A percentile compares a stretch with the other conserved stretches of the same genome.
Evolutionary conservation across 495 filamentous ascomycete species (phyloP).

Genomic region (Tuber melanosporum): DNA sequence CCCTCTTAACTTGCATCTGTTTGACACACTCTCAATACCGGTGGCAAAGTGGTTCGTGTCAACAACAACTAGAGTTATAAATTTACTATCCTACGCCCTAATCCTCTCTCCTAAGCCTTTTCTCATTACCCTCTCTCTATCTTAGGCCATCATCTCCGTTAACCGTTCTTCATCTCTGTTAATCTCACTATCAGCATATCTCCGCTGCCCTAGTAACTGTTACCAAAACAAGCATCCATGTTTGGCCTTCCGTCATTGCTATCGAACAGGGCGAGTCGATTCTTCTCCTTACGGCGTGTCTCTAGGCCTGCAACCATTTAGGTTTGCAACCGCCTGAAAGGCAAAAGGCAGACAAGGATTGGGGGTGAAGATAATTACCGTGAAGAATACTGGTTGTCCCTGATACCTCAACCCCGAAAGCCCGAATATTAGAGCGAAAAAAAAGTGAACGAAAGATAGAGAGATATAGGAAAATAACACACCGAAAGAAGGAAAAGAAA

Average conservation of each 20-base stretch:
- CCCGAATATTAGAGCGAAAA: neutral
- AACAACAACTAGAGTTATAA: neutral
- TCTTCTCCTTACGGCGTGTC: neutral
- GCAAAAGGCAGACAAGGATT: neutral
- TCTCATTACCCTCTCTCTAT: neutral
- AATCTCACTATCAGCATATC: neutral
- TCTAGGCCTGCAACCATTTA: neutral
- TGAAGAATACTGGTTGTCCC: conserved; percentile 1
- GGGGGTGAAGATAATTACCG: neutral
- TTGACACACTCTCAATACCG: neutral
- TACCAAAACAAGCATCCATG: neutral
- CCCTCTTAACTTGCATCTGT: neutral
- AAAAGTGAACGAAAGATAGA: neutral
- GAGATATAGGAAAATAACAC: neutral
- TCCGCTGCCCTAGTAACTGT: neutral
- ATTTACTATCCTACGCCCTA: no score
- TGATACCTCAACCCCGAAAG: neutral
- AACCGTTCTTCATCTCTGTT: neutral
- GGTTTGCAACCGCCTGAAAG: neutral
- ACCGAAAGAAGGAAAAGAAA: conserved; percentile 2
- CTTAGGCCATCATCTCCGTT: neutral
- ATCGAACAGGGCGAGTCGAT: neutral
- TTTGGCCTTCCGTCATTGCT: neutral
- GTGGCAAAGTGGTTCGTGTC: neutral
- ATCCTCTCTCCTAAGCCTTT: neutral